These are phyloP conservation scores for Diutina scorzettiae DNA, from an alignment of 1,139 yeast genomes.

Conservation along the genomic window DNA sequence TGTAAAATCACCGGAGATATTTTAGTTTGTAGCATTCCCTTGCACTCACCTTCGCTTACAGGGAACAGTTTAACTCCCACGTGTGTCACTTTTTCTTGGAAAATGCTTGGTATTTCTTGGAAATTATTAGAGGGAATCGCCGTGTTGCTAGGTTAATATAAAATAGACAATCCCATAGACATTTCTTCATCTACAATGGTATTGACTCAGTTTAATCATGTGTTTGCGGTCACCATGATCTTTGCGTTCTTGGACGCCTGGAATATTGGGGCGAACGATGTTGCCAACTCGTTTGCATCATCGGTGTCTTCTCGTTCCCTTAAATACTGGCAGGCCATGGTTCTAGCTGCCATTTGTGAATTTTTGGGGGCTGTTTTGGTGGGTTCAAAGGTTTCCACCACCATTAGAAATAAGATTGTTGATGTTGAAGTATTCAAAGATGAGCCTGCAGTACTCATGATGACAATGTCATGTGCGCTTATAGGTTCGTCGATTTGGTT, in stretches of 20 bases:
- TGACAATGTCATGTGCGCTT: slow-evolving; percentile 65
- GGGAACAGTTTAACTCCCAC: too few relatives aligned
- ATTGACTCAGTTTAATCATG: slow-evolving; percentile 41
- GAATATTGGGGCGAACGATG: slow-evolving; percentile 78
- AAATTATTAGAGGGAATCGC: too few relatives aligned
- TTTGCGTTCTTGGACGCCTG: slow-evolving; percentile 76
- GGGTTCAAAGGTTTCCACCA: slow-evolving; percentile 12
- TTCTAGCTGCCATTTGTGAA: slow-evolving; percentile 56
- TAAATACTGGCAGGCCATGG: slow-evolving; percentile 66
- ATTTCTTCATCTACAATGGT: background rate
- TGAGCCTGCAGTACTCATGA: slow-evolving; percentile 61
- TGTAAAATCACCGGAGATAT: too few relatives aligned
- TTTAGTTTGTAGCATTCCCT: too few relatives aligned
- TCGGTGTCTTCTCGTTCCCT: slow-evolving; percentile 60
- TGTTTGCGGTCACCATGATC: slow-evolving; percentile 54
- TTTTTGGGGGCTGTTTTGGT: slow-evolving; percentile 47
- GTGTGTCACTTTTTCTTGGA: background rate
- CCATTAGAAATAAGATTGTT: slow-evolving; percentile 18
- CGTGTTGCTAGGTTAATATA: too few relatives aligned
- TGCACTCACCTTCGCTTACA: too few relatives aligned
- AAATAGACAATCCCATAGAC: too few relatives aligned
- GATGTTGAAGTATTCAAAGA: slow-evolving; percentile 34
- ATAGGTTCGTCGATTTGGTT: slow-evolving; percentile 71
- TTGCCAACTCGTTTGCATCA: slow-evolving; percentile 70
- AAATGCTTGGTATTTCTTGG: background rate